Percentiles rank a stretch among this genome's conserved stretches.
phyloP scores from a whole-genome alignment of 495 filamentous ascomycete species.

The Penicillium robsamsonii region DNA sequence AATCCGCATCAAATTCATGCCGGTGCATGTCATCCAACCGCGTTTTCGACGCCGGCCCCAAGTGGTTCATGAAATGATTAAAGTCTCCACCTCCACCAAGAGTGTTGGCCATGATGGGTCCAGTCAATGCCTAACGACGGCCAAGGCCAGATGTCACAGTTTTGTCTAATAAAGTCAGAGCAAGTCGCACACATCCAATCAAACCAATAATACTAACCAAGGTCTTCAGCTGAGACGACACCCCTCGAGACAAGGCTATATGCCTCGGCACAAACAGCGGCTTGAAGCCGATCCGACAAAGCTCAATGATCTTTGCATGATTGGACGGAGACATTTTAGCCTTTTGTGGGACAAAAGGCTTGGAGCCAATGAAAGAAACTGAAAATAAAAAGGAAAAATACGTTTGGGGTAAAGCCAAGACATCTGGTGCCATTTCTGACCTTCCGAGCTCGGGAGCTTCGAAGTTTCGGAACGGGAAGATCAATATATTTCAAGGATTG shows the following conservation, averaged over 20 bases:
- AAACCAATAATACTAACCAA: constrained; percentile 17
- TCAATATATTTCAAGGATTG: background rate
- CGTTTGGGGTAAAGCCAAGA: background rate
- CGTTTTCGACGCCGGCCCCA: constrained; percentile 15
- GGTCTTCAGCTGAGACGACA: constrained; percentile 33
- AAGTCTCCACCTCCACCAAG: constrained; percentile 44
- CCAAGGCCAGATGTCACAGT: constrained; percentile 41
- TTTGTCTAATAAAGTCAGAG: constrained; percentile 15
- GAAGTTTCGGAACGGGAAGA: background rate
- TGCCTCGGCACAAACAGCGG: constrained; percentile 32
- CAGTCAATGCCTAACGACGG: constrained; percentile 48
- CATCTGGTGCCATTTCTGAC: background rate
- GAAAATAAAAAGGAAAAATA: too few species aligned
- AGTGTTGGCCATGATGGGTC: constrained; percentile 49
- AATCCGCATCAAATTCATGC: constrained; percentile 11
- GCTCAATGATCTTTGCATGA: too few species aligned
- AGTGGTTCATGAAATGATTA: constrained; percentile 19
- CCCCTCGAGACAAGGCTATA: constrained; percentile 36
- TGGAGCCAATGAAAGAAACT: too few species aligned
- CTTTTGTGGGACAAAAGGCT: too few species aligned
- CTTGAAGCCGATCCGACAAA: constrained; percentile 33
- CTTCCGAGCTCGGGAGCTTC: background rate
- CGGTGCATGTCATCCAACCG: constrained; percentile 20
- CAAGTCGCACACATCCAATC: background rate
- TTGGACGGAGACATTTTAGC: too few species aligned